Evolutionary conservation across 441 rosid species (phyloP), one percentile per base, ranked within the genome.

Genomic region (Erodium moschatum): DNA sequence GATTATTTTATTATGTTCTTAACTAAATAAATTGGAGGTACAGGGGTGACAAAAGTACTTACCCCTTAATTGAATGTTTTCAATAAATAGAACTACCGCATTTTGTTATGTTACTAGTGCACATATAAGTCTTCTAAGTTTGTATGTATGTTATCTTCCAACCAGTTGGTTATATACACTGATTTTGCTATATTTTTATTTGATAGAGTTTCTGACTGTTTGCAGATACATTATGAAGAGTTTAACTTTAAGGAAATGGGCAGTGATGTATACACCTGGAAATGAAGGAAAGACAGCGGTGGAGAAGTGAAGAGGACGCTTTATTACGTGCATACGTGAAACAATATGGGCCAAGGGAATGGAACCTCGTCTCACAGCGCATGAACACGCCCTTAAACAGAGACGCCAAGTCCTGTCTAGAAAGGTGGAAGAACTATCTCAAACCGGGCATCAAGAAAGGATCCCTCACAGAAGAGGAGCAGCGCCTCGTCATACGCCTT

Each of bases 271-370:
- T 81, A 70, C 81, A 70, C 72, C 71, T 81, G 90, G 91, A 87
- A 84, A 94, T 94, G 99, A 91, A 91, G 86, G 97, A 94, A 84
- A 94, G 97, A 81, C 99, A 94, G 82, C 96, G 97, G 67, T 94
- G 99, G 97, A 88, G 91, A 81, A 79, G 89, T 88, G 99, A 94
- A 83, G 97, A 91, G 84, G 98, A 94, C 78, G 86, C 94, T 66
- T 83, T 94, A 48, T 73, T 94, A 79, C 85, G 90, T 70, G 85
- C 97, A 9, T 94, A 94, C 66, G 98, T 94, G 42, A 91, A 89
- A 72, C 97, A 89, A 71, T 89, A 89, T 74, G 98, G 97, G 68
- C 92, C 96, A 0, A 88, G 94, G 75, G 99, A 94, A 81, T 94
- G 99, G 98, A 86, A 87, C 74, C 96, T 89, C 54, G 92, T 91